phyloP scores from a whole-genome alignment of 441 rosid species.

The Adansonia madagascariensis region DNA sequence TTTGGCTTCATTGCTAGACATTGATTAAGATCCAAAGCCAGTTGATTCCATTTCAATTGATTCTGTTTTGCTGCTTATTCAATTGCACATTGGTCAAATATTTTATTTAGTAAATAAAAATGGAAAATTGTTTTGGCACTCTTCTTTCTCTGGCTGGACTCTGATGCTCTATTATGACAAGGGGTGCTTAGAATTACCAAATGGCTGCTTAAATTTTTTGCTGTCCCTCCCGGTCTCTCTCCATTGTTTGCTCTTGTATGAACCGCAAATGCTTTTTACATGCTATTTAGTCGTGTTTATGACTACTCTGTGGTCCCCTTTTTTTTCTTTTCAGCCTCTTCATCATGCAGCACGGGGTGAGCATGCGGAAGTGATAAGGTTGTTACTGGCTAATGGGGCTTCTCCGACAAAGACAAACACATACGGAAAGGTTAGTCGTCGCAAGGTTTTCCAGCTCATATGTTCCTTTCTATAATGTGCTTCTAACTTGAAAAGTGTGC shows the following conservation, averaged over 20 bases:
- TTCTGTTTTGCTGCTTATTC: neutral
- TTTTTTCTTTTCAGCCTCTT: slow-evolving; percentile 64
- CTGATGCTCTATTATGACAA: neutral
- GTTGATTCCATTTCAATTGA: neutral
- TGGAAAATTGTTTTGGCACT: neutral
- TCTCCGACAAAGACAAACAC: slow-evolving; percentile 56
- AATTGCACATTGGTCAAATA: neutral
- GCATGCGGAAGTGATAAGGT: slow-evolving; percentile 64
- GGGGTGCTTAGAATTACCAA: neutral
- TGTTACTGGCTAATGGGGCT: slow-evolving; percentile 74
- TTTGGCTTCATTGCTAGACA: neutral
- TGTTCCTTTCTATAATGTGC: neutral
- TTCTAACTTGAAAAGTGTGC: slow-evolving; percentile 39
- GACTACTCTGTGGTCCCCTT: neutral
- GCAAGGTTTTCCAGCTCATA: neutral
- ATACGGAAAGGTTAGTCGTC: slow-evolving; percentile 64
- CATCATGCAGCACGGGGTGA: slow-evolving; percentile 95
- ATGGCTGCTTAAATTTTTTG: neutral
- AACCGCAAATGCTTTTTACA: neutral
- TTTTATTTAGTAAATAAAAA: neutral
- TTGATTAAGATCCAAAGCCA: neutral
- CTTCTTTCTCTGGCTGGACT: neutral
- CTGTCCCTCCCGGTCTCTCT: neutral
- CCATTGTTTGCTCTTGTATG: neutral
- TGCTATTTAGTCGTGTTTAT: neutral